Base-by-base conservation (phyloP, 768 basidiomycete genomes). In the Xerocomus potaroensis region DNA sequence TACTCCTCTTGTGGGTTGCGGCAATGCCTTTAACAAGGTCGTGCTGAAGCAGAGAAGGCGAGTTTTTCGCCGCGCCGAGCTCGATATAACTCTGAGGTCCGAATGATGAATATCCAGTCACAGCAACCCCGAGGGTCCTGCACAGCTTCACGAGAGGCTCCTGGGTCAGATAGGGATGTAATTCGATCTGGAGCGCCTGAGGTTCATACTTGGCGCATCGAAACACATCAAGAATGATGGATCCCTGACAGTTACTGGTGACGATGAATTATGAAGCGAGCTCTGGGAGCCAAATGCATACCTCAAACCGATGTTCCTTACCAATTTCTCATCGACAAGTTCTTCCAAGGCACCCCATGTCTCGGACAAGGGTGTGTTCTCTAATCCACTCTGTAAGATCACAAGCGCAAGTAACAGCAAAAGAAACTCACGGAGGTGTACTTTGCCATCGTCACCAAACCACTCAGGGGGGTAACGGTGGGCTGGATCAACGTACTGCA, bases 301-400 rank as follows among this genome's bases (percentile, higher is more conserved):
- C 84, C 82, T 83, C 54, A 90, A 60, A 47, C 89, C 92, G 54
- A 94, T 89, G 60, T 91, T 86, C 72, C 79, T 88, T 9, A 72
- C 79, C 32, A 83, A 63, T 8, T 83, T 83, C 34, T 75, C 73
- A 53, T 88, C 84, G 38, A 84, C 83, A 18, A 93, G 76, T 50
- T 75, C 72, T 66, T 95, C 92, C 81, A 95, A 78, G 14, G 78
- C 87, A 33, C 66, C 61, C 89, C 90, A 94, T 15, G 92, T 94
- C 70, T 89, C 84, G 56, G 82, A 80, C 63, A 88, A 77, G 31
- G 84, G 83, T 0, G 78, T 80, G 41, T 82, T 81, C 54, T 78
- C 78, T 83, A 52, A 35, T 36, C 36, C 5, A 43, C 21, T 39
- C 26, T 8, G 22, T 53, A n/a, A 51, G 40, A 21, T 26, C 2